A percentile compares a stretch with the other conserved stretches of the same genome.
These are phyloP conservation scores for Corymbia maculata DNA, from an alignment of 345 rosid genomes.

Conservation along the genomic window DNA sequence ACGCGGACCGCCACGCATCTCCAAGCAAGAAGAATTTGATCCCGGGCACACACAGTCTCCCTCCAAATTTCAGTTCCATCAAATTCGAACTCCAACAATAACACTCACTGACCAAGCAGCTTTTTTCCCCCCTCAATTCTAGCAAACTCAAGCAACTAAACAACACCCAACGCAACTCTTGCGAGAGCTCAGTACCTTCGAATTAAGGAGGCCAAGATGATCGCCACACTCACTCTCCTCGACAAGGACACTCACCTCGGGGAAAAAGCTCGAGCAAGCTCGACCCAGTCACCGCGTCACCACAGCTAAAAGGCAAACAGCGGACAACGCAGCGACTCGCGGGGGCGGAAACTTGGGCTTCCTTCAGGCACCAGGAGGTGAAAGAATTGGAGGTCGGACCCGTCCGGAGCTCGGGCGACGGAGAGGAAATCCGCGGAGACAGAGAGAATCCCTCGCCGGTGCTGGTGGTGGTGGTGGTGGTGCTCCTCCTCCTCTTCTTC, in stretches of 20 bases:
- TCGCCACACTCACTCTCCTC: neutral
- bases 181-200: neutral
- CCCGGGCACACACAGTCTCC: neutral
- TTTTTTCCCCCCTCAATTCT: neutral
- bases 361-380: neutral
- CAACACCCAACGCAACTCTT: neutral
- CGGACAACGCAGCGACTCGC: neutral
- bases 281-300: neutral
- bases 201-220: neutral
- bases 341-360: neutral
- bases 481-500: neutral
- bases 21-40: too few species aligned
- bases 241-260: neutral
- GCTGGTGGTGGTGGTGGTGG: neutral
- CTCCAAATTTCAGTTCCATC: neutral
- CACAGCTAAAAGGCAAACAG: neutral
- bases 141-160: neutral
- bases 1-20: neutral
- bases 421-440: neutral
- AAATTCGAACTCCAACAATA: neutral
- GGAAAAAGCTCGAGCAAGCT: neutral
- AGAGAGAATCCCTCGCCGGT: neutral
- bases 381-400: neutral
- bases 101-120: neutral
- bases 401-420: neutral